phyloP scores from a whole-genome alignment of 257 asterid species.

The Nicotiana sylvestris region DNA sequence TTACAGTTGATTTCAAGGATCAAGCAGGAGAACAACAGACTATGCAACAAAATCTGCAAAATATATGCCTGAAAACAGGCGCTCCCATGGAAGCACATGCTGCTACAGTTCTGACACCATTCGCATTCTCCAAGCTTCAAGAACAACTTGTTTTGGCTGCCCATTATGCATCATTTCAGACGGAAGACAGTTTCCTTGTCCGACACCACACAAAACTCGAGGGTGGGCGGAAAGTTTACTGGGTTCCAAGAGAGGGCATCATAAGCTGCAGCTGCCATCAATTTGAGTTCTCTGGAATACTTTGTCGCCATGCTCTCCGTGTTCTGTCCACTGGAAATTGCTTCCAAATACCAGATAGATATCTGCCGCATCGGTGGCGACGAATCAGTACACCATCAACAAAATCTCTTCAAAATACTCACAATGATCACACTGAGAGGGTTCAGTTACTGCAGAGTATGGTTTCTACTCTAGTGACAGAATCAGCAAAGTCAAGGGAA shows the following conservation, averaged over 20 bases:
- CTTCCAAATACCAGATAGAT: slow-evolving; percentile 87
- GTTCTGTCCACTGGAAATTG: slow-evolving; percentile 91
- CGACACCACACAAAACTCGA: slow-evolving; percentile 92
- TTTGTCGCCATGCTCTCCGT: slow-evolving; percentile 87
- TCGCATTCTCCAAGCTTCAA: slow-evolving; percentile 88
- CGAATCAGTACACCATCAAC: slow-evolving; percentile 45
- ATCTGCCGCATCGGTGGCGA: slow-evolving; percentile 75
- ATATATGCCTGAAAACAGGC: slow-evolving; percentile 88
- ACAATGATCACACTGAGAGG: slow-evolving; percentile 57
- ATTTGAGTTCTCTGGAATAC: slow-evolving; percentile 88
- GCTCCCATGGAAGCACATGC: slow-evolving; percentile 99
- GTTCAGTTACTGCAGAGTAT: slow-evolving; percentile 71
- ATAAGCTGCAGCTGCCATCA: slow-evolving; percentile 90
- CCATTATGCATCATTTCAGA: slow-evolving; percentile 83
- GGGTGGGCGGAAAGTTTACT: slow-evolving; percentile 86
- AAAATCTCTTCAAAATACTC: slow-evolving; percentile 36
- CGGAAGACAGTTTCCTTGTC: slow-evolving; percentile 72
- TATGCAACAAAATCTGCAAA: slow-evolving; percentile 95
- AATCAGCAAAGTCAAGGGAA: slow-evolving; percentile 68
- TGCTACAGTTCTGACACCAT: slow-evolving; percentile 82
- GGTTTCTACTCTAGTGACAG: slow-evolving; percentile 66
- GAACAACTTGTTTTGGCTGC: slow-evolving; percentile 92
- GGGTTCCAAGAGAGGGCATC: slow-evolving; percentile 87
- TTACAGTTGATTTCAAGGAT: slow-evolving; percentile 85
- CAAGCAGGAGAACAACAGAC: slow-evolving; percentile 95